Conservation (phyloP, 495 filamentous ascomycete species). For the Aspergillus sclerotioniger region DNA sequence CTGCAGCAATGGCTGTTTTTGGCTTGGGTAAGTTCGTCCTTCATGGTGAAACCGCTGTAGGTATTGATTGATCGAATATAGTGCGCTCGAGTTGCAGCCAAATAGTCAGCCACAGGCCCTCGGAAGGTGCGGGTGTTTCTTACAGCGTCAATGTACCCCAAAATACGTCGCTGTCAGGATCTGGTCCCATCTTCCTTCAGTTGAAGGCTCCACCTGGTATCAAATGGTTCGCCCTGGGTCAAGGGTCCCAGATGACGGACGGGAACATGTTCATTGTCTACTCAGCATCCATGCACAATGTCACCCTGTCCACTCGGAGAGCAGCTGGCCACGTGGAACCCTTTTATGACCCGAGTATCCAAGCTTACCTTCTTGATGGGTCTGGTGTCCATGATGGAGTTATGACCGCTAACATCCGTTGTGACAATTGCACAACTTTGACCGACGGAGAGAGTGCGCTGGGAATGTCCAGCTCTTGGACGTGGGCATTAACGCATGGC, state of each 20-base stretch:
- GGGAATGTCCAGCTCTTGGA: slow-evolving; percentile 49
- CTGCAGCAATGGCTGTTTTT: background rate
- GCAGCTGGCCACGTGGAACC: slow-evolving; percentile 50
- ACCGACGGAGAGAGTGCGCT: slow-evolving; percentile 51
- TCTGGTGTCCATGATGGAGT: slow-evolving; percentile 50
- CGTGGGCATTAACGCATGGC: slow-evolving; percentile 59
- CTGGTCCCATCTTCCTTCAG: slow-evolving; percentile 54
- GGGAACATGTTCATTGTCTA: slow-evolving; percentile 67
- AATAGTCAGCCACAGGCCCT: slow-evolving; percentile 21
- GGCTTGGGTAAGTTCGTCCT: slow-evolving; percentile 4
- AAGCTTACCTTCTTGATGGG: slow-evolving; percentile 53
- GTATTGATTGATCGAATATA: slow-evolving; percentile 3
- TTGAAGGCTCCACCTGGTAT: slow-evolving; percentile 53
- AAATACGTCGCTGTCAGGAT: slow-evolving; percentile 12
- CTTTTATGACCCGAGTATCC: slow-evolving; percentile 40
- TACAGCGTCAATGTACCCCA: slow-evolving; percentile 27
- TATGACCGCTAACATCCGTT: slow-evolving; percentile 62
- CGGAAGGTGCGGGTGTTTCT: slow-evolving; percentile 17
- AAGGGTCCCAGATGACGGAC: slow-evolving; percentile 54
- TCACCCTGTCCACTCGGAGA: slow-evolving; percentile 58
- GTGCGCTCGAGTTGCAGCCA: slow-evolving; percentile 12
- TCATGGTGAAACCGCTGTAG: background rate
- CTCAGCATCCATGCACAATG: slow-evolving; percentile 51
- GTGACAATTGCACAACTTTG: slow-evolving; percentile 49
- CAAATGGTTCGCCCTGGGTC: slow-evolving; percentile 61